phyloP scores from a whole-genome alignment of 352 stramenopile species.

The Phytophthora citricola region DNA sequence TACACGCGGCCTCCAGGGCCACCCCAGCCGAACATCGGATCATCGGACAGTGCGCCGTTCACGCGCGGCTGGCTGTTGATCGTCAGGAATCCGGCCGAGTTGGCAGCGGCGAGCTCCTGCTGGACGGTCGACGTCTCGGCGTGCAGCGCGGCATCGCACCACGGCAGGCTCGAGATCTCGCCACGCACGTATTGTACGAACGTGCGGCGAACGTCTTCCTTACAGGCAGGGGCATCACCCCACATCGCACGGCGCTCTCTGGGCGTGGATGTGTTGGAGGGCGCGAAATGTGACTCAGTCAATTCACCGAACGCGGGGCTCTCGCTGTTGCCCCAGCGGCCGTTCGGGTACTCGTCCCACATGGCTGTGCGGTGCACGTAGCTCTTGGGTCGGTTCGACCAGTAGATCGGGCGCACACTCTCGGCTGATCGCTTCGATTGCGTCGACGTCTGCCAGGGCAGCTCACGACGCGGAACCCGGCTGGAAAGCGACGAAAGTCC shows the following conservation, averaged over 20 bases:
- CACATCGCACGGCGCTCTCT: conserved; percentile 94
- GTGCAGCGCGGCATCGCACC: conserved; percentile 97
- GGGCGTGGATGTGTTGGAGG: conserved; percentile 57
- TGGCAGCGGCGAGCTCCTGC: conserved; percentile 75
- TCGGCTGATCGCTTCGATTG: conserved; percentile 90
- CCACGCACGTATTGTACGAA: conserved; percentile 97
- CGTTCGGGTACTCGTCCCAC: conserved; percentile 98
- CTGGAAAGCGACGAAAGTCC: conserved; percentile 66
- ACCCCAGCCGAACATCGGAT: conserved; percentile 97
- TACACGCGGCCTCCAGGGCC: conserved; percentile 96
- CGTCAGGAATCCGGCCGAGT: conserved; percentile 93
- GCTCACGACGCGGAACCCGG: conserved; percentile 68
- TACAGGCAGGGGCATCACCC: conserved; percentile 87
- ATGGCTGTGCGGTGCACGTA: conserved; percentile 97
- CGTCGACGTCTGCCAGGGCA: conserved; percentile 93
- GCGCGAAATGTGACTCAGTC: conserved; percentile 96
- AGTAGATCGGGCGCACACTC: conserved; percentile 97
- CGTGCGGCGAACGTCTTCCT: conserved; percentile 94
- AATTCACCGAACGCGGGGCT: conserved; percentile 96
- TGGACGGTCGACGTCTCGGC: conserved; percentile 93
- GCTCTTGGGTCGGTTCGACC: conserved; percentile 97
- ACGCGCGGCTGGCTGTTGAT: conserved; percentile 95
- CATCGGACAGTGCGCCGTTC: conserved; percentile 92
- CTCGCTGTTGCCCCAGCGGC: conserved; percentile 95
- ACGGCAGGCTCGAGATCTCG: conserved; percentile 96